phyloP scores from a whole-genome alignment of 1,284 basidiomycete genomes.

The Malassezia yamatoensis region DNA sequence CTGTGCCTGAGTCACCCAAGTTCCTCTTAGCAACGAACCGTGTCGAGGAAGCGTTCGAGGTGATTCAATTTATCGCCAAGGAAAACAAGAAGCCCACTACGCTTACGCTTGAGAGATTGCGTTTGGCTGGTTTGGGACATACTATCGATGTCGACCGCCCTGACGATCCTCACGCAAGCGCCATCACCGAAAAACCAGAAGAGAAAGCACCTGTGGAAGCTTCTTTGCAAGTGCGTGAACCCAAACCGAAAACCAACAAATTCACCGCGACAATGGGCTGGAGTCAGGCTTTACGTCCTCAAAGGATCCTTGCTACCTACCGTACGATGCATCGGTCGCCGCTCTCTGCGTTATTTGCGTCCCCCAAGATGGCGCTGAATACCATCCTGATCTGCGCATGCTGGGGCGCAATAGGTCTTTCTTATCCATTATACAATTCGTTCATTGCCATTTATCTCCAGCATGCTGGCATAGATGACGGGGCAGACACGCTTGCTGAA shows the following conservation, averaged over 20 bases:
- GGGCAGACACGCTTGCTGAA: conserved; percentile 50
- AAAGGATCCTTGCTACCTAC: conserved; percentile 14
- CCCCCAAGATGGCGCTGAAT: conserved; percentile 57
- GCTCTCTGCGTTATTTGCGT: conserved; percentile 58
- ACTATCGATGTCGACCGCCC: conserved; percentile 45
- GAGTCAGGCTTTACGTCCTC: conserved; percentile 11
- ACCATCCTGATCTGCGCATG: conserved; percentile 57
- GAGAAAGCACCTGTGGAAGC: background rate
- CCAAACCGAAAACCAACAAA: background rate
- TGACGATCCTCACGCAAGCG: conserved; percentile 51
- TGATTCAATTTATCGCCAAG: conserved; percentile 60
- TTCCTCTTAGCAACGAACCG: conserved; percentile 62
- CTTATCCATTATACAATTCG: conserved; percentile 62
- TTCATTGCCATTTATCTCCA: conserved; percentile 58
- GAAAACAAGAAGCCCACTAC: conserved; percentile 56
- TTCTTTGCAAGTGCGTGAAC: background rate
- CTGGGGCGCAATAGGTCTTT: conserved; percentile 63
- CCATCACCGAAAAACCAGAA: conserved; percentile 50
- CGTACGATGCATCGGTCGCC: conserved; percentile 49
- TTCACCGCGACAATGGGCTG: background rate
- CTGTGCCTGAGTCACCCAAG: conserved; percentile 58
- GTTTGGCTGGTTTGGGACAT: conserved; percentile 28
- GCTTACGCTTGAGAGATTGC: conserved; percentile 30
- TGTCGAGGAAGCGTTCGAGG: conserved; percentile 62
- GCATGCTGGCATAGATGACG: conserved; percentile 51